Conservation (phyloP, 2,329 filamentous ascomycete genomes). For the Teratosphaeria epicoccoides region DNA sequence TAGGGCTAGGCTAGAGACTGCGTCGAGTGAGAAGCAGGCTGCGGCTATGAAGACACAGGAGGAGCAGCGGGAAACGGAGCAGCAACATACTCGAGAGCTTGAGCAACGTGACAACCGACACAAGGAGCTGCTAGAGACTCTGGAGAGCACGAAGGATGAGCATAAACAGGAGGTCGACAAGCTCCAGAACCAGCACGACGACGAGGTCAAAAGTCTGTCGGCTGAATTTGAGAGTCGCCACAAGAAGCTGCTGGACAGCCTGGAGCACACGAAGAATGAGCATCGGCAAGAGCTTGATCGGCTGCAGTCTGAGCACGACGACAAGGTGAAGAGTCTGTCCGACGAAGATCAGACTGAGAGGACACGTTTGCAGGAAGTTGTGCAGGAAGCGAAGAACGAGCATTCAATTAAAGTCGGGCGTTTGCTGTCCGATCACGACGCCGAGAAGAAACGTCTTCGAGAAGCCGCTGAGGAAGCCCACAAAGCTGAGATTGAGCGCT, state of each 20-base stretch:
- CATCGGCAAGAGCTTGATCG: slow-evolving; percentile 4
- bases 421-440: too few relatives aligned
- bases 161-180: slow-evolving; percentile 5
- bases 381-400: background rate
- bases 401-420: too few relatives aligned
- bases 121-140: background rate
- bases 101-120: background rate
- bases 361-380: background rate
- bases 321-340: slow-evolving; percentile 1
- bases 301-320: background rate
- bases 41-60: slow-evolving; percentile 1
- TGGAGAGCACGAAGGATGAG: slow-evolving; percentile 2
- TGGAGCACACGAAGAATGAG: slow-evolving; percentile 2
- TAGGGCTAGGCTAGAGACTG: slow-evolving; percentile 5
- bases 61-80: background rate
- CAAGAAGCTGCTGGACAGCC: background rate
- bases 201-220: slow-evolving; percentile 1
- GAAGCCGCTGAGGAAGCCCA: background rate
- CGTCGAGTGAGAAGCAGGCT: slow-evolving; percentile 2
- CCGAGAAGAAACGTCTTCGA: too few relatives aligned
- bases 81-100: background rate
- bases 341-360: slow-evolving; percentile 3
- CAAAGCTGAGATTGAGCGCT: background rate
- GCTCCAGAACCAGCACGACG: background rate
- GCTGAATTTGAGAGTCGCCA: slow-evolving; percentile 1